A percentile compares a stretch with the other conserved stretches of the same genome.
phyloP scores from a whole-genome alignment of 78 protist genomes.

The Dictyostelium citrinum region DNA sequence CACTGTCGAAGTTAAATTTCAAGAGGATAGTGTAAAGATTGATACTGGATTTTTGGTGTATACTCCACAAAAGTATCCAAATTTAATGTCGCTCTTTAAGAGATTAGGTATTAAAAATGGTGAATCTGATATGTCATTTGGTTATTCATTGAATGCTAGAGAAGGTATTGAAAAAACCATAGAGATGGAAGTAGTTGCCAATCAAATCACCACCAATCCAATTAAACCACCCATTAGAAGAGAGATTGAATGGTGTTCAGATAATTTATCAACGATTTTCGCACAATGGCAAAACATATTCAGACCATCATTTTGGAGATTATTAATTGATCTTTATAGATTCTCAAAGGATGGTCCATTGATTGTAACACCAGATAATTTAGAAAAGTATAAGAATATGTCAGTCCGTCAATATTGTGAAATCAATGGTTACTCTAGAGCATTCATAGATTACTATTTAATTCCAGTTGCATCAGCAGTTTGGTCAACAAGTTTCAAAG shows the following conservation, averaged over 20 bases:
- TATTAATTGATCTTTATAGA: constrained; percentile 21
- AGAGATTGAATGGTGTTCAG: constrained; percentile 55
- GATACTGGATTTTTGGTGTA: constrained; percentile 52
- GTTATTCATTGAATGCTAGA: constrained; percentile 30
- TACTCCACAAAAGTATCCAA: constrained; percentile 31
- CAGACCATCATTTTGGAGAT: constrained; percentile 34
- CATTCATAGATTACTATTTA: constrained; percentile 36
- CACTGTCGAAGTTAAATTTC: constrained; percentile 30
- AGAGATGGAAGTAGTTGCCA: background rate
- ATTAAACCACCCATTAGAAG: background rate
- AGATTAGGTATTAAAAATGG: constrained; percentile 15
- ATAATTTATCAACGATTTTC: constrained; percentile 13
- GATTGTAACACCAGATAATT: background rate
- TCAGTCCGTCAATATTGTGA: constrained; percentile 14
- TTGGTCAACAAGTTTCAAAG: constrained; percentile 54
- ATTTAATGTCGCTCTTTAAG: constrained; percentile 26
- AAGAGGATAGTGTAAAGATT: constrained; percentile 2
- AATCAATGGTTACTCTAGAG: constrained; percentile 6
- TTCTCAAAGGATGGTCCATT: constrained; percentile 36
- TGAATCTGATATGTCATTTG: constrained; percentile 5
- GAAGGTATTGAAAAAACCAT: background rate
- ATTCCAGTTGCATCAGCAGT: constrained; percentile 53
- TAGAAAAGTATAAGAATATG: background rate
- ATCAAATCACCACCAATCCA: background rate
- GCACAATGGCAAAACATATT: constrained; percentile 36